Percentiles rank a stretch among this genome's conserved stretches.
These are phyloP conservation scores for Podila clonocystis DNA, from an alignment of 192 early-diverging fungal genomes.

Conservation along the genomic window DNA sequence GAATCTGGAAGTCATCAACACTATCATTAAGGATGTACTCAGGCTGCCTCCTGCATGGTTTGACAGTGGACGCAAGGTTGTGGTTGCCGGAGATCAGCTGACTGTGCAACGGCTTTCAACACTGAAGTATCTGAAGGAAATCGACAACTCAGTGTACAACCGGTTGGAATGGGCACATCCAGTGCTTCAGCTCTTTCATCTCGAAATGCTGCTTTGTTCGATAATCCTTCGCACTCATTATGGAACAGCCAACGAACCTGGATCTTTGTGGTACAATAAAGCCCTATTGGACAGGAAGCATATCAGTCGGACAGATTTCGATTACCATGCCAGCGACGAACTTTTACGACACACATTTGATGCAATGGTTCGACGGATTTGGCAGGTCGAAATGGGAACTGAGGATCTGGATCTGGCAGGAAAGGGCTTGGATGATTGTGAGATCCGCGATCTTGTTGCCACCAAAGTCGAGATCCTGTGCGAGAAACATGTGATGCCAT, in stretches of 20 bases:
- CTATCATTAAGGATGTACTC: conserved; percentile 3
- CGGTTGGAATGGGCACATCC: conserved; percentile 8
- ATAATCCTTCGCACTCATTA: conserved; percentile 13
- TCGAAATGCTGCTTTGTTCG: conserved; percentile 8
- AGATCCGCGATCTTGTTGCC: neutral
- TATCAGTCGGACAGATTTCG: neutral
- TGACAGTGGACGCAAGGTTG: neutral
- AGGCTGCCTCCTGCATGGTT: conserved; percentile 3
- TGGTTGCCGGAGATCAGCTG: conserved; percentile 26
- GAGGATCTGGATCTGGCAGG: too few relatives aligned
- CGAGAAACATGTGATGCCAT: neutral
- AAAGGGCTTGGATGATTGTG: too few relatives aligned
- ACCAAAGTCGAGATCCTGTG: neutral
- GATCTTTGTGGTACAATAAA: neutral
- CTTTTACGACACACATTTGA: conserved; percentile 10
- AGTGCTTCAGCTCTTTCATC: conserved; percentile 13
- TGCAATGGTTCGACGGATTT: conserved; percentile 6
- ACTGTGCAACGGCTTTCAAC: neutral
- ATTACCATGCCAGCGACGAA: conserved; percentile 20
- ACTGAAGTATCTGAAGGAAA: neutral
- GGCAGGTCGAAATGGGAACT: neutral
- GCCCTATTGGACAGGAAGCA: conserved; percentile 6
- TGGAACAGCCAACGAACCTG: neutral
- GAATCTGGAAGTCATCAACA: conserved; percentile 8
- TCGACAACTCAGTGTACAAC: neutral